phyloP scores from a whole-genome alignment of 2,329 filamentous ascomycete genomes.

The Alternaria consortialis region DNA sequence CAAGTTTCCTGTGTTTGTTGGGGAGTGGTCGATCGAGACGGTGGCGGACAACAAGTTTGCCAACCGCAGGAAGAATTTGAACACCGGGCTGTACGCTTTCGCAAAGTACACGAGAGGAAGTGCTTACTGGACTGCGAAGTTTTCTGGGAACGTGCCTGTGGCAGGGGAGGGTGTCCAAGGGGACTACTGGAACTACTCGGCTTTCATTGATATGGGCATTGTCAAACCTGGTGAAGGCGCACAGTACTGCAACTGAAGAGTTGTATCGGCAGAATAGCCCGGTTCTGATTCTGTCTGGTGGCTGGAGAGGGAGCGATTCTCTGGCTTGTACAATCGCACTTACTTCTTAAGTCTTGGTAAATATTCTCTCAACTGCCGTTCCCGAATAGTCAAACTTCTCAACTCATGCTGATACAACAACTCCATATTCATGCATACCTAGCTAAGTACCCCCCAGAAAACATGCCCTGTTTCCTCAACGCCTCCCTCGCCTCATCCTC shows the following conservation, averaged over 20 bases:
- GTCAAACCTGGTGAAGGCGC: background rate
- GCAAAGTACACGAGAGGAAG: background rate
- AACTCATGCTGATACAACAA: background rate
- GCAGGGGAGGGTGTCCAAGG: background rate
- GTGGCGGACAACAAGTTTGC: background rate
- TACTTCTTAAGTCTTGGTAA: too few species aligned
- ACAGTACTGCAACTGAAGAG: background rate
- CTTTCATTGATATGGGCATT: conserved; percentile 1
- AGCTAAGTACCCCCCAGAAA: background rate
- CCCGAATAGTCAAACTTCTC: background rate
- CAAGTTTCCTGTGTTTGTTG: background rate
- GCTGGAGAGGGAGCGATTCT: too few species aligned
- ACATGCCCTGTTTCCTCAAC: background rate
- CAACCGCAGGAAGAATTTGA: background rate
- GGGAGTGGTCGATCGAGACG: background rate
- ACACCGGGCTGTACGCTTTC: background rate
- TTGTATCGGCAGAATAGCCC: too few species aligned
- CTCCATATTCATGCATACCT: background rate
- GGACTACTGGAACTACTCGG: background rate
- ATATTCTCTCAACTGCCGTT: background rate
- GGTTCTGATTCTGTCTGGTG: too few species aligned
- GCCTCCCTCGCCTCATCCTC: background rate
- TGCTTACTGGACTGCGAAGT: background rate
- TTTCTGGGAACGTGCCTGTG: background rate
- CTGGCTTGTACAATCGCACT: too few species aligned